These are phyloP conservation scores for Dactylorhiza incarnata DNA, from an alignment of 106 monocot species.

Conservation along the genomic window DNA sequence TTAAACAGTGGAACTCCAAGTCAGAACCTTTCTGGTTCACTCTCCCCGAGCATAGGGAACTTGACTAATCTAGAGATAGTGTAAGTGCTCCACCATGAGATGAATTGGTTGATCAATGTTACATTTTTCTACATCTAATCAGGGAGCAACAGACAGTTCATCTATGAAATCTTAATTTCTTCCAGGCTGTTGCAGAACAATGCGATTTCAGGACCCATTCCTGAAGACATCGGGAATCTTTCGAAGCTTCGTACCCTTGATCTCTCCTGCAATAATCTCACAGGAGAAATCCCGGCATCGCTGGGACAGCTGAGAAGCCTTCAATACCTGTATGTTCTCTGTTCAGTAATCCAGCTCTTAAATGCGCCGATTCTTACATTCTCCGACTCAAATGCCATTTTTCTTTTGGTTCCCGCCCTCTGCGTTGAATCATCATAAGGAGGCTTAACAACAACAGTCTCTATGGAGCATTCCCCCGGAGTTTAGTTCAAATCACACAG, in stretches of 20 bases:
- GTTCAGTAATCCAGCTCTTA: not conserved
- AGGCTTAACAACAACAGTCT: conserved; percentile 54
- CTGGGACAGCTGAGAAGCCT: conserved; percentile 16
- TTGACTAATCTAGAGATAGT: conserved; percentile 42
- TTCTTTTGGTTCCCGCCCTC: not conserved
- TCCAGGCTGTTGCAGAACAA: conserved; percentile 37
- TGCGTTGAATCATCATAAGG: conserved; percentile 12
- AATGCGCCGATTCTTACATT: not conserved
- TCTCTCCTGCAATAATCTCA: conserved; percentile 27
- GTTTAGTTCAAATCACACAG: conserved; percentile 17
- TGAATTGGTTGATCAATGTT: not conserved
- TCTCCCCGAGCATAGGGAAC: conserved; percentile 47
- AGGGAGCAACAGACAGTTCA: not conserved
- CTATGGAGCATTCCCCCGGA: conserved; percentile 27
- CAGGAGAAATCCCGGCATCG: conserved; percentile 23
- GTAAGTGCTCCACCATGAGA: conserved; percentile 10
- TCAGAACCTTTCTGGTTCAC: conserved; percentile 40
- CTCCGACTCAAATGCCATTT: not conserved
- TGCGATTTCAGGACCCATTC: conserved; percentile 31
- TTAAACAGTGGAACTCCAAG: conserved; percentile 36
- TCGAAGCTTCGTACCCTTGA: conserved; percentile 27
- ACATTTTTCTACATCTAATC: not conserved
- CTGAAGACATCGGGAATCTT: conserved; percentile 31
- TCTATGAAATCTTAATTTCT: not conserved
- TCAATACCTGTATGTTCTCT: conserved; percentile 30